These are phyloP conservation scores for Tricholoma terreum DNA, from an alignment of 768 basidiomycete species.

Conservation along the genomic window DNA sequence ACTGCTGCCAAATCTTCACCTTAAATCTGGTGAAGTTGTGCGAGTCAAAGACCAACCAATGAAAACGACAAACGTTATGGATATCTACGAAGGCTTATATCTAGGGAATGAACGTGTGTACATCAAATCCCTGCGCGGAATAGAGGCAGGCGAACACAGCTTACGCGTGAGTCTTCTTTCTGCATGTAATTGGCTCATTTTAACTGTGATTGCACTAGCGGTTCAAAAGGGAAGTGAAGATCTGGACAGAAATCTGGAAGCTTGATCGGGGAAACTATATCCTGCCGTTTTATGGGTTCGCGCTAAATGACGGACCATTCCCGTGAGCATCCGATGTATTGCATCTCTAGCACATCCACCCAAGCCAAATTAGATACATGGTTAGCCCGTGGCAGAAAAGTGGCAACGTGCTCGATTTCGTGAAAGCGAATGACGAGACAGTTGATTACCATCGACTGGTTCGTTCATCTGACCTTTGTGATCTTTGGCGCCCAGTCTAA, in stretches of 20 bases:
- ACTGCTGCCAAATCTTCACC: constrained; percentile 48
- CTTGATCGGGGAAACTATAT: constrained; percentile 48
- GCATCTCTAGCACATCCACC: not conserved
- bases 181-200: not conserved
- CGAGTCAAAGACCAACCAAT: constrained; percentile 48
- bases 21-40: constrained; percentile 50
- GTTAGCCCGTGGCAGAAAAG: constrained; percentile 57
- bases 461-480: constrained; percentile 1
- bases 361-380: constrained; percentile 40
- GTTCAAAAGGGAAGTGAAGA: constrained; percentile 50
- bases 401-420: constrained; percentile 48
- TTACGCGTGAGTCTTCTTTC: constrained; percentile 31
- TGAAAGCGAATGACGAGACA: constrained; percentile 33
- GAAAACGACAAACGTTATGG: constrained; percentile 50
- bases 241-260: constrained; percentile 55
- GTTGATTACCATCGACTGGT: constrained; percentile 47
- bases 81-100: constrained; percentile 54
- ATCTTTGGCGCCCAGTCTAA: not conserved
- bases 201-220: constrained; percentile 30
- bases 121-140: constrained; percentile 53
- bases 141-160: constrained; percentile 45
- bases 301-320: constrained; percentile 54
- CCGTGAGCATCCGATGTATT: constrained; percentile 34
- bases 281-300: constrained; percentile 57
- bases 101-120: constrained; percentile 53